Evolutionary conservation across 768 basidiomycete species (phyloP).

Genomic region (Mrakia gelida): DNA sequence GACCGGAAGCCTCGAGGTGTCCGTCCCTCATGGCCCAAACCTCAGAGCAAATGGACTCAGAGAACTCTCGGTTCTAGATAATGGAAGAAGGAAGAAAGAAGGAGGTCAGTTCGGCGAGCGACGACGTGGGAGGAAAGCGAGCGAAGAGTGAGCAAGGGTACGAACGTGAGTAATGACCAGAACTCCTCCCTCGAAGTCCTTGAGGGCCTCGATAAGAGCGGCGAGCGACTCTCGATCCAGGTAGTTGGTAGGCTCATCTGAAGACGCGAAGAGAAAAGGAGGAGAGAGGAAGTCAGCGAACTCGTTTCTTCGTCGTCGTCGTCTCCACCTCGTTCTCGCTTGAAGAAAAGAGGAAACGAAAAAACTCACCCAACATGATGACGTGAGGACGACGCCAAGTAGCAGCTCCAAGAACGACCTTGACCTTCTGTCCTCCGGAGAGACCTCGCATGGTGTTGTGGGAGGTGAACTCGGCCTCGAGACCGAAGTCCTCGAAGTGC

Average conservation of each 20-base stretch:
- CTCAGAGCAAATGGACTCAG: conserved; percentile 94
- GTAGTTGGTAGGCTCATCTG: conserved; percentile 61
- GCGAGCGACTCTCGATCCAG: conserved; percentile 99
- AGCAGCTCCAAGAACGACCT: conserved; percentile 96
- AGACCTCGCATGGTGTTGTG: conserved; percentile 99
- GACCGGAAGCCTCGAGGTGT: conserved; percentile 89
- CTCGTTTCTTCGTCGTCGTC: neutral
- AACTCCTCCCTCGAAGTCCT: conserved; percentile 97
- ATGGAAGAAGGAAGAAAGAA: neutral
- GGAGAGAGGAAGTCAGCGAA: neutral
- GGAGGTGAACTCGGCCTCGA: conserved; percentile 96
- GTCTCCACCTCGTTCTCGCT: neutral
- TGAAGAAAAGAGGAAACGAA: neutral
- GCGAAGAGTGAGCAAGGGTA: conserved; percentile 35
- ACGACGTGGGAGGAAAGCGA: neutral
- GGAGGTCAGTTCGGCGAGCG: neutral
- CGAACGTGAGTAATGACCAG: conserved; percentile 92
- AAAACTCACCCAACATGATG: conserved; percentile 48
- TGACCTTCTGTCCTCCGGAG: conserved; percentile 98
- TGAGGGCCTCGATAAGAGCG: conserved; percentile 95
- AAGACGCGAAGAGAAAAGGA: neutral
- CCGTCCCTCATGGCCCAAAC: conserved; percentile 99
- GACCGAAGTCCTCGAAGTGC: conserved; percentile 80
- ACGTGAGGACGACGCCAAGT: conserved; percentile 97
- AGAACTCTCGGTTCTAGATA: conserved; percentile 69